Evolutionary conservation across 1,284 basidiomycete genomes (phyloP).

Genomic region (Trametes hirsuta): DNA sequence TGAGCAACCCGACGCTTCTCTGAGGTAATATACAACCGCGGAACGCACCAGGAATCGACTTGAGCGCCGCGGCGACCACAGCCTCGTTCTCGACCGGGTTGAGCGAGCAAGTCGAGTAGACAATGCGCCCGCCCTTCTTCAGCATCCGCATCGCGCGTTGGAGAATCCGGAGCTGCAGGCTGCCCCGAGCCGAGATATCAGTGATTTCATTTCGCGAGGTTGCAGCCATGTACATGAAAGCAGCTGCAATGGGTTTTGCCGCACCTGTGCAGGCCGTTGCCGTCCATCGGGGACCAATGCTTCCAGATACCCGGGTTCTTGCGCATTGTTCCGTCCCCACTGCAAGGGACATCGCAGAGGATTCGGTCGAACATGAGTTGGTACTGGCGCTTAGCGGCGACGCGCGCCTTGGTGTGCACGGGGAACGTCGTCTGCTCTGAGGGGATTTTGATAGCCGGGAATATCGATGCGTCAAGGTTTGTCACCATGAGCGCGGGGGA

Average conservation of each 20-base stretch:
- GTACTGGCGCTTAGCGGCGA: constrained; percentile 36
- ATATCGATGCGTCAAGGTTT: constrained; percentile 93
- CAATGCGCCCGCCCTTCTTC: constrained; percentile 85
- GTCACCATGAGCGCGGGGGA: constrained; percentile 94
- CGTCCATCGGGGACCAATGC: constrained; percentile 88
- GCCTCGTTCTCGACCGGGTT: constrained; percentile 99
- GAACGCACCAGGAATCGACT: constrained; percentile 63
- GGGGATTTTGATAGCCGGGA: constrained; percentile 73
- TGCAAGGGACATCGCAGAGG: constrained; percentile 96
- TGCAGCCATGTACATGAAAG: not conserved
- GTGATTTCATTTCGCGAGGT: constrained; percentile 2
- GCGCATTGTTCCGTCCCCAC: constrained; percentile 94
- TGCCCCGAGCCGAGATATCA: constrained; percentile 32
- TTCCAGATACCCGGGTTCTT: constrained; percentile 98
- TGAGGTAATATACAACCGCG: constrained; percentile 6
- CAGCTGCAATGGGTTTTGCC: constrained; percentile 28
- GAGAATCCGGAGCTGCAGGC: constrained; percentile 91
- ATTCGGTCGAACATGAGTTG: constrained; percentile 89
- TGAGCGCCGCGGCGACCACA: constrained; percentile 87
- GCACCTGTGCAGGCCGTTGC: constrained; percentile 88
- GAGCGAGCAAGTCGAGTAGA: constrained; percentile 98
- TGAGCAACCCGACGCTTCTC: constrained; percentile 6
- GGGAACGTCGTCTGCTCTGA: constrained; percentile 35
- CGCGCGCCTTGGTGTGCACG: constrained; percentile 31
- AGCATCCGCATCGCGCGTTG: constrained; percentile 92